Evolutionary conservation across 495 filamentous ascomycete genomes (phyloP), one percentile per base, ranked within the genome.

Genomic region (Aspergillus campestris): DNA sequence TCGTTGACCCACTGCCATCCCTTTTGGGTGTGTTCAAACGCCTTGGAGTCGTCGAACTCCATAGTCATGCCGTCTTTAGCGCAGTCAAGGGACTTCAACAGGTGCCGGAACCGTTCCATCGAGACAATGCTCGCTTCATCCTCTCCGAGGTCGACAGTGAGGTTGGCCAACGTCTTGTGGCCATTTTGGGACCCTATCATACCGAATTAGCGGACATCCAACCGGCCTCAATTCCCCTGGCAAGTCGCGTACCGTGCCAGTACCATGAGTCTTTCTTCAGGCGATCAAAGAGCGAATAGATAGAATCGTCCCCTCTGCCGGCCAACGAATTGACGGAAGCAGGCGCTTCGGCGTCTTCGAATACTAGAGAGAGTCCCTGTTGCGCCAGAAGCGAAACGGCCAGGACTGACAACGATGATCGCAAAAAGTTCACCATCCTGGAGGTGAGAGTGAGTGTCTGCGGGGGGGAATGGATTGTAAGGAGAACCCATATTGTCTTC

Each of bases 1-100:
- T 58, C 62, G 38, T 72, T 70, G 12, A 66, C 54, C 68, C 68
- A 72, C 44, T 59, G 42, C 65, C 68, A 72, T 31, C 50, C 47
- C 8, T 38, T 27, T 41, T 62, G 53, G 9, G 60, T 53, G 44
- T 65, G 64, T 1, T 27, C 35, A 35, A 61, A 69, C 4, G 59
- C 51, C 3, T 38, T 38, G 18, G 60, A 50, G 40, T 64, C 48
- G 8, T 56, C 47, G 38, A 67, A 64, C 6, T 43, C 51, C 34
- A 71, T 31, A 9, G 54, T 41, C 40, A 68, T 45, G 24, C 49
- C 54, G 34, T 49, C 40, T 28, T 52, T 48, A 14, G 49, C 61
- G 50, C 67, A 70, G 7, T 60, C 14, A 11, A 65, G 49, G 3
- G 60, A 57, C 12, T 41, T 54, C 12, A 64, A 40, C 48, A 67